Evolutionary conservation across 305 asterid genomes (phyloP).

Genomic region (Nicotiana rustica): DNA sequence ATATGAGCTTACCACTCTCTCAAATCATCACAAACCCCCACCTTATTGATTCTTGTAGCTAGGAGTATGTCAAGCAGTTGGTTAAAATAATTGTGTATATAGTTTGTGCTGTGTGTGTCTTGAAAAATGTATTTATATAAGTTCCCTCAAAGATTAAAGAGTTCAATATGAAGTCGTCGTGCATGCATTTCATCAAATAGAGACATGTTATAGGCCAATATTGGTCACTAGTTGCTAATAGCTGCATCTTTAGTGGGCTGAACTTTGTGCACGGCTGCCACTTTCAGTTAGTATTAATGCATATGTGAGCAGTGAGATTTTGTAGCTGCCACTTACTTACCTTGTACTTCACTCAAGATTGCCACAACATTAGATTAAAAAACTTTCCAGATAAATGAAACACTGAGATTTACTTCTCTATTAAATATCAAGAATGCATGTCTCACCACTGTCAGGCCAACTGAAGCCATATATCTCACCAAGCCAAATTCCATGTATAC

Average conservation of each 20-base stretch:
- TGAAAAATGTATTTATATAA: slow-evolving; percentile 16
- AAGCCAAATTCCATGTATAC: slow-evolving; percentile 26
- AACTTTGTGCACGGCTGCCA: too few relatives aligned
- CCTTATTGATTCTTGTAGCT: slow-evolving; percentile 27
- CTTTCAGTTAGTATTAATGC: background rate
- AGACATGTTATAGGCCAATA: too few relatives aligned
- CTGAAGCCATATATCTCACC: slow-evolving; percentile 22
- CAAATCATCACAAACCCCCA: background rate
- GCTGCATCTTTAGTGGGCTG: too few relatives aligned
- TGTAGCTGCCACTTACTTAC: background rate
- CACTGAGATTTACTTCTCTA: slow-evolving; percentile 21
- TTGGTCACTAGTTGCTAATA: too few relatives aligned
- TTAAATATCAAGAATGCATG: background rate
- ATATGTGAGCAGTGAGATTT: background rate
- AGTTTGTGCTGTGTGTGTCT: background rate
- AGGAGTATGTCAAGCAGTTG: slow-evolving; percentile 27
- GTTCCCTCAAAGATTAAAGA: background rate
- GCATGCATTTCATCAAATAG: too few relatives aligned
- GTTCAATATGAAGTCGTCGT: too few relatives aligned
- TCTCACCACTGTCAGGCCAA: background rate
- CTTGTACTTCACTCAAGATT: background rate
- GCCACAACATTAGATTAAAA: slow-evolving; percentile 15
- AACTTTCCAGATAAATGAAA: slow-evolving; percentile 19
- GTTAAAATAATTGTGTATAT: slow-evolving; percentile 6
- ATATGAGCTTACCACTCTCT: background rate